Evolutionary conservation across 1,284 basidiomycete species (phyloP), one percentile per base, ranked within the genome.

Genomic region (Thelephora terrestris): DNA sequence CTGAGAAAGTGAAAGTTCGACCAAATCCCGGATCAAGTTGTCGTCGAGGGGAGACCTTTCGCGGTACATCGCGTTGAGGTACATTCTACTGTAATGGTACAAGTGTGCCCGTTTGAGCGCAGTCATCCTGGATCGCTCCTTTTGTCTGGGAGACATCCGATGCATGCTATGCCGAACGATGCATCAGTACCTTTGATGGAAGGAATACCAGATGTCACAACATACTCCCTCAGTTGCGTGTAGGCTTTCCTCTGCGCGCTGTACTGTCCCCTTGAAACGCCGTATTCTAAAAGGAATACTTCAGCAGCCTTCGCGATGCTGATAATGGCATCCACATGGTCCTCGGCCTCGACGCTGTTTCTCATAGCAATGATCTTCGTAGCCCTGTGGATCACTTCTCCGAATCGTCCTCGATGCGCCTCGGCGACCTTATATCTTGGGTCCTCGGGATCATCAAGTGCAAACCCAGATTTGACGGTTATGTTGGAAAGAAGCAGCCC

Each of bases 291-390:
- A 54, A 91, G 68, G 58, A 78, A 87, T 1, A 80, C 77, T 53
- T 91, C 87, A 42, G 90, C 81, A 1, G 81, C 80, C 53, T 77
- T 79, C 12, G 76, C 74, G 21, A 88, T 74, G 27, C 71, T 71
- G 27, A 86, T 73, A 52, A 96, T 81, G 9, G 90, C 85, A 62
- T 99, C 96, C 49, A 94, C 92, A 56, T 95, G 93, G 62, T 94
- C 92, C 65, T 96, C 93, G 27, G 76, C 80, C 48, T 71, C 66
- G 54, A 75, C 63, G 40, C 74, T 74, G 55, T 73, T 70, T 42
- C 75, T 75, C 48, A 92, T 66, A n/a, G 76, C 73, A 16, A 65
- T 68, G 3, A 91, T 82, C 21, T 23, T 42, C 25, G 39, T 25
- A 1, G 92, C 91, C 16, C 70, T 69, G 53, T 86, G 77, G 27